Evolutionary conservation across 2,329 filamentous ascomycete genomes (phyloP).

Genomic region (Monosporascus cannonballus): DNA sequence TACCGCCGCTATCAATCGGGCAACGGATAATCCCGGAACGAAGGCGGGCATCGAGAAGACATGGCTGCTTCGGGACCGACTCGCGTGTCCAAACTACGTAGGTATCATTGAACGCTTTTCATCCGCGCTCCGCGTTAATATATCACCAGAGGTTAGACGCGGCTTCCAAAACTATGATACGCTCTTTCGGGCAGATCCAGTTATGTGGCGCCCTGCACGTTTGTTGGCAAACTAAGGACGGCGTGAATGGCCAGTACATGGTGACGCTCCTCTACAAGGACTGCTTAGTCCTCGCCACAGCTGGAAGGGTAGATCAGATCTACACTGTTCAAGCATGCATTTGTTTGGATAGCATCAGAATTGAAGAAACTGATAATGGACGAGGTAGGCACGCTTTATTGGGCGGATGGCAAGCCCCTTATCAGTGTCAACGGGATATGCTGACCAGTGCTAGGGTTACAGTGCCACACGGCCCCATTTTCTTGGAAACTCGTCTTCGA

Average conservation of each 20-base stretch:
- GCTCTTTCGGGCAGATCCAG: constrained; percentile 71
- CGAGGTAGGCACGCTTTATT: constrained; percentile 45
- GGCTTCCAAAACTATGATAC: constrained; percentile 59
- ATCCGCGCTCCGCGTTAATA: constrained; percentile 12
- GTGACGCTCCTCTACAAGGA: constrained; percentile 78
- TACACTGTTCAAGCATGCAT: constrained; percentile 75
- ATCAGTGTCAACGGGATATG: constrained; percentile 1
- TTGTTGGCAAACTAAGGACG: constrained; percentile 68
- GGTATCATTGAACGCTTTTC: constrained; percentile 14
- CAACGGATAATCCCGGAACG: constrained; percentile 69
- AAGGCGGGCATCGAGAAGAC: constrained; percentile 72
- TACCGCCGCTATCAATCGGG: constrained; percentile 74
- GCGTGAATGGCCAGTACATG: constrained; percentile 73
- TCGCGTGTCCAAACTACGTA: constrained; percentile 70
- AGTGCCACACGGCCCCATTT: constrained; percentile 78
- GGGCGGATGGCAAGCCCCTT: not conserved
- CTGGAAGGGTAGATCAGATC: constrained; percentile 55
- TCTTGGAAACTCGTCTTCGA: constrained; percentile 93
- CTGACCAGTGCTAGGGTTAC: constrained; percentile 56
- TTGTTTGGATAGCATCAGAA: constrained; percentile 54
- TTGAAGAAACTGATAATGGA: constrained; percentile 71
- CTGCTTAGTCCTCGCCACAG: constrained; percentile 69
- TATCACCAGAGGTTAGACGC: constrained; percentile 39
- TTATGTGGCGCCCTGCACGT: constrained; percentile 80
- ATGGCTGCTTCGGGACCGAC: constrained; percentile 75